These are phyloP conservation scores for Erodium moschatum DNA, from an alignment of 441 rosid species.

Conservation along the genomic window DNA sequence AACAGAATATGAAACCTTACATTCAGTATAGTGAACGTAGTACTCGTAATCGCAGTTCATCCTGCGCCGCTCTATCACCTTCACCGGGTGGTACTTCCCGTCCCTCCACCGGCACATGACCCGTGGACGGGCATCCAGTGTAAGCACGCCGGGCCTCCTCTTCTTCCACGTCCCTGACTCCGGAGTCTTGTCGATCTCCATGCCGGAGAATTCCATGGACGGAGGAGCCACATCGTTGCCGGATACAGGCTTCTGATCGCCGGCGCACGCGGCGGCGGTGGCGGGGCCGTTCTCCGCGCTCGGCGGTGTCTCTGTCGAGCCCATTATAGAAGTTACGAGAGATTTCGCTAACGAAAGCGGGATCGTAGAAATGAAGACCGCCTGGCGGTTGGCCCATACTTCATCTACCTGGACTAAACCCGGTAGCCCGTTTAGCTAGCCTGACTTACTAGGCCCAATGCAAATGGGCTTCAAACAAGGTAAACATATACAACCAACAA, in stretches of 20 bases:
- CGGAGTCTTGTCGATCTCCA: slow-evolving; percentile 14
- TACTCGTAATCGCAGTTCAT: slow-evolving; percentile 64
- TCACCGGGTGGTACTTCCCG: slow-evolving; percentile 85
- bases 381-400: not conserved
- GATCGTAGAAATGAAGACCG: not conserved
- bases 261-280: slow-evolving; percentile 20
- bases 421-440: not conserved
- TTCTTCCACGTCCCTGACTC: slow-evolving; percentile 42
- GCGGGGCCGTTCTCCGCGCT: slow-evolving; percentile 29
- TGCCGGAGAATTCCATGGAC: slow-evolving; percentile 18
- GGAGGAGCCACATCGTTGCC: slow-evolving; percentile 13
- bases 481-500: no score
- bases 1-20: slow-evolving; percentile 32
- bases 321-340: slow-evolving; percentile 33
- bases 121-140: slow-evolving; percentile 91
- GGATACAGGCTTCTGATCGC: slow-evolving; percentile 25
- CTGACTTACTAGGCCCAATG: no score
- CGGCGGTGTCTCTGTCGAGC: slow-evolving; percentile 59
- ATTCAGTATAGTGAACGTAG: slow-evolving; percentile 94
- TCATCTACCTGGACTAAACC: not conserved
- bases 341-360: not conserved
- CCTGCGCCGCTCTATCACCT: slow-evolving; percentile 91
- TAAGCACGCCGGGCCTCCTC: slow-evolving; percentile 56
- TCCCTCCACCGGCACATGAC: slow-evolving; percentile 98
- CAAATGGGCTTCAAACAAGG: no score